phyloP scores from a whole-genome alignment of 768 basidiomycete genomes.

The Trametes gibbosa region DNA sequence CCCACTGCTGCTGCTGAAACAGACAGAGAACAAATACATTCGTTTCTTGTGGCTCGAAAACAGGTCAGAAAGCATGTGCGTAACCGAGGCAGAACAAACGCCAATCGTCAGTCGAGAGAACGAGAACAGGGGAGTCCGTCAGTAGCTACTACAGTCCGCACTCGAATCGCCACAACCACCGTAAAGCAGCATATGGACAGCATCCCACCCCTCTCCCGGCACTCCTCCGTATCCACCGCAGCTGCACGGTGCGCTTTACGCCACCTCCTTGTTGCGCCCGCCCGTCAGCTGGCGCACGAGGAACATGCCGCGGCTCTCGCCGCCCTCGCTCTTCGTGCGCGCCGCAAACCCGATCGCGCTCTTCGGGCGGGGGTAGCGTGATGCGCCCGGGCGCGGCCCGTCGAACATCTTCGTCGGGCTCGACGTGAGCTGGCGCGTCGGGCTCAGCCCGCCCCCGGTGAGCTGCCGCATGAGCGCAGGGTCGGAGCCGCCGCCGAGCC shows the following conservation, averaged over 20 bases:
- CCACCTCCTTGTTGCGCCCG: slow-evolving; percentile 26
- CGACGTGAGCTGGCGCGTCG: slow-evolving; percentile 57
- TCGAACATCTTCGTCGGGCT: slow-evolving; percentile 73
- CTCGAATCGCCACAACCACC: not conserved
- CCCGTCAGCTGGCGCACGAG: slow-evolving; percentile 80
- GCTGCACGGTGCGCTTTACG: not conserved
- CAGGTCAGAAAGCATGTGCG: slow-evolving; percentile 8
- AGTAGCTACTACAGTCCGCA: slow-evolving; percentile 11
- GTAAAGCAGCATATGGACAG: no score
- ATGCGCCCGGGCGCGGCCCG: slow-evolving; percentile 35
- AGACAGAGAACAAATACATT: slow-evolving; percentile 2
- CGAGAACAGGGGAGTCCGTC: slow-evolving; percentile 6
- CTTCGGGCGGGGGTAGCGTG: slow-evolving; percentile 63
- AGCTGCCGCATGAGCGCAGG: slow-evolving; percentile 47
- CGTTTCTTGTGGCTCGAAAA: not conserved
- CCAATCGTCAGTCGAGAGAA: not conserved
- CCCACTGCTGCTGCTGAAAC: not conserved
- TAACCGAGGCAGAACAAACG: slow-evolving; percentile 2
- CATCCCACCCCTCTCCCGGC: not conserved
- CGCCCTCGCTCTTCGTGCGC: slow-evolving; percentile 38
- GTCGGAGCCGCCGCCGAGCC: slow-evolving; percentile 43
- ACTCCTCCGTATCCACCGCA: not conserved
- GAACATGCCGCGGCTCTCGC: slow-evolving; percentile 74
- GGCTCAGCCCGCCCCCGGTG: slow-evolving; percentile 66
- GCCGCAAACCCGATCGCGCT: slow-evolving; percentile 69